phyloP scores from a whole-genome alignment of 352 stramenopile species.

The Pythium coloratum region DNA sequence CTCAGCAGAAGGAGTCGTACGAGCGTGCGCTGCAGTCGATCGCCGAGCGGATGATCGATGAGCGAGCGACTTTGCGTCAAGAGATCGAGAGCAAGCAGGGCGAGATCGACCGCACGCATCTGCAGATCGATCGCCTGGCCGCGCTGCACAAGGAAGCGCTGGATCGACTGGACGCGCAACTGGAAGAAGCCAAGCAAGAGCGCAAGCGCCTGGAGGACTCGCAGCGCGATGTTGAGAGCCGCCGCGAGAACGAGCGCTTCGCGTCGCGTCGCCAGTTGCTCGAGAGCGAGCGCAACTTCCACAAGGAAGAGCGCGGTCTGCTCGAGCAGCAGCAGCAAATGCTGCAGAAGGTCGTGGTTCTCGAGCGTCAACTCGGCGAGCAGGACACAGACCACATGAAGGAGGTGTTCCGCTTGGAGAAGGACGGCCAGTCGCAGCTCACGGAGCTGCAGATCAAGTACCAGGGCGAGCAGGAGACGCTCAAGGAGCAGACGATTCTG shows the following conservation, averaged over 20 bases:
- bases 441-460: constrained; percentile 40
- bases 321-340: constrained; percentile 60
- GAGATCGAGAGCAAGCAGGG: constrained; percentile 63
- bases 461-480: constrained; percentile 57
- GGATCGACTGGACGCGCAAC: constrained; percentile 44
- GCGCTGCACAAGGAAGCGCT: constrained; percentile 65
- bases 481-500: constrained; percentile 60
- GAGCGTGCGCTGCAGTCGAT: constrained; percentile 61
- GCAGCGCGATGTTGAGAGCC: constrained; percentile 39
- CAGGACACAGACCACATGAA: constrained; percentile 66
- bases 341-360: constrained; percentile 59
- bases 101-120: constrained; percentile 51
- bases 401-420: constrained; percentile 62
- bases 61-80: constrained; percentile 42
- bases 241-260: constrained; percentile 47
- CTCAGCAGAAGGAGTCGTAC: constrained; percentile 65
- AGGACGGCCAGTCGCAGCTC: constrained; percentile 49
- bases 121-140: constrained; percentile 56
- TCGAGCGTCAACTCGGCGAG: constrained; percentile 64
- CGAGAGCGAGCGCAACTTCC: constrained; percentile 63
- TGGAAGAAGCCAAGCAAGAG: constrained; percentile 62
- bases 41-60: constrained; percentile 46
- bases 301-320: constrained; percentile 70
- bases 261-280: constrained; percentile 53
- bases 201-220: constrained; percentile 45